Conservation (phyloP, 305 asterid genomes). For the Fraxinus latifolia region DNA sequence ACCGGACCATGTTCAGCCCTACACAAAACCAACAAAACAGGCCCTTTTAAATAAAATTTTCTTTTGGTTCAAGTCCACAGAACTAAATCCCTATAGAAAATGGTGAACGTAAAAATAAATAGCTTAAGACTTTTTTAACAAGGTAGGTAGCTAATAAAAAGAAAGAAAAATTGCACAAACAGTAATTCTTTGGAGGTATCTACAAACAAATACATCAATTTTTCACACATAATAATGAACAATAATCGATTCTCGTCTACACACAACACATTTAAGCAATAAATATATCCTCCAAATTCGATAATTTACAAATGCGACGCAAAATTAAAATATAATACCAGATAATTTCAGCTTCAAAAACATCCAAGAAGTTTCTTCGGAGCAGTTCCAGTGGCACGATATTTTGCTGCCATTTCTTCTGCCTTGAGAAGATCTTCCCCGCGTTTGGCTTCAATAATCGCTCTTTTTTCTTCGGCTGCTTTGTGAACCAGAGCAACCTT, state of each 20-base stretch:
- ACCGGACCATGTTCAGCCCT: too few relatives aligned
- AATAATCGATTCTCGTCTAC: background rate
- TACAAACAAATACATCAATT: background rate
- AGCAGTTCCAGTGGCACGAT: conserved; percentile 31
- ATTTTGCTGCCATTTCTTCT: conserved; percentile 49
- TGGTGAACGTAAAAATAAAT: background rate
- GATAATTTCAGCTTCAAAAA: conserved; percentile 30
- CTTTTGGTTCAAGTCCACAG: background rate
- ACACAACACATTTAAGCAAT: conserved; percentile 25
- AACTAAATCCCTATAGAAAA: background rate
- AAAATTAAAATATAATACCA: background rate
- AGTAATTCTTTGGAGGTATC: background rate
- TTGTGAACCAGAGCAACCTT: conserved; percentile 43
- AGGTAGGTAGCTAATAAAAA: background rate
- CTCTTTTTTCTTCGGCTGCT: conserved; percentile 52
- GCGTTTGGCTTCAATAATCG: conserved; percentile 36
- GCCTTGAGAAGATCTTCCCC: conserved; percentile 33
- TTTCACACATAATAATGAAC: background rate
- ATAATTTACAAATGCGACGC: conserved; percentile 26
- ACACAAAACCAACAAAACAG: background rate
- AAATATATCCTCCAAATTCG: background rate
- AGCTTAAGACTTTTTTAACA: background rate
- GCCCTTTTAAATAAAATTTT: background rate
- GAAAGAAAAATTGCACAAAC: background rate
- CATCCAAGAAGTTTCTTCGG: conserved; percentile 45